phyloP scores from a whole-genome alignment of 345 rosid species.

The Viola odorata region DNA sequence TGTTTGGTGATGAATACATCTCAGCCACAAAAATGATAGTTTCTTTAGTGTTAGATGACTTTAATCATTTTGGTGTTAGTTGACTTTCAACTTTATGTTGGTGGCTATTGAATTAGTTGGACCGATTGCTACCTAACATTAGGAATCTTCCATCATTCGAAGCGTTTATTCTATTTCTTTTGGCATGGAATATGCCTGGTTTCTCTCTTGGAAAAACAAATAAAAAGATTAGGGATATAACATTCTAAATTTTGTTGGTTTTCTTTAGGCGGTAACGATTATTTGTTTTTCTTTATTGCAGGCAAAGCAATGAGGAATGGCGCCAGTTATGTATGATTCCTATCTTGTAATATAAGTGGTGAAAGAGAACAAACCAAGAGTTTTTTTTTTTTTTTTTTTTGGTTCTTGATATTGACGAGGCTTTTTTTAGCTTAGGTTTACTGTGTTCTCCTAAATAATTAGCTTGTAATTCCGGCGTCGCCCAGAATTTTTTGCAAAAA shows the following conservation, averaged over 20 bases:
- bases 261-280: neutral
- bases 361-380: neutral
- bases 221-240: neutral
- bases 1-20: too few relatives aligned
- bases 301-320: slow-evolving; percentile 16
- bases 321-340: too few relatives aligned
- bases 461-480: too few relatives aligned
- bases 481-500: too few relatives aligned
- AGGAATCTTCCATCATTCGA: neutral
- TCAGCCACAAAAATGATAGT: too few relatives aligned
- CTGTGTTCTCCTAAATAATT: too few relatives aligned
- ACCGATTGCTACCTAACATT: slow-evolving; percentile 4
- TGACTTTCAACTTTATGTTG: neutral
- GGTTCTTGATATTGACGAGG: too few relatives aligned
- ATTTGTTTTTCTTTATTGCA: neutral
- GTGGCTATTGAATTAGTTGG: neutral
- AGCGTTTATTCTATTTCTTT: neutral
- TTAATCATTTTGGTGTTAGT: neutral
- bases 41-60: too few relatives aligned
- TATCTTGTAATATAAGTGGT: neutral
- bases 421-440: too few relatives aligned
- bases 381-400: too few relatives aligned
- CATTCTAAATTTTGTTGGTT: neutral
- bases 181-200: slow-evolving; percentile 9
- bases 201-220: neutral